Evolutionary conservation across 257 asterid genomes (phyloP), one percentile per base, ranked within the genome.

Genomic region (Nicotiana tomentosiformis): DNA sequence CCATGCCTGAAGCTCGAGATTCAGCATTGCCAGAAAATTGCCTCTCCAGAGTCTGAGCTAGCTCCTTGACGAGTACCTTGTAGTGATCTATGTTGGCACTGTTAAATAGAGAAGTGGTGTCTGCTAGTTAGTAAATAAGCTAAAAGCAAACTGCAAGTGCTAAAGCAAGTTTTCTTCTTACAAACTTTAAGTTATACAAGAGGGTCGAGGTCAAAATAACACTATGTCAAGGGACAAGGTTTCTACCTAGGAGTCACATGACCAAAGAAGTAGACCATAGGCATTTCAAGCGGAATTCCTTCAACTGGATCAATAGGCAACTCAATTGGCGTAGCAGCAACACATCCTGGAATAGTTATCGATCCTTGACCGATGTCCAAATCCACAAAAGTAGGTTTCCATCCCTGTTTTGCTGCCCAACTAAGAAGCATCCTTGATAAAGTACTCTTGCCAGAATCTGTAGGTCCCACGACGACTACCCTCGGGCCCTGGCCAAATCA

Each of bases 381-480:
- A 92, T 96, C 99, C 79, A 96, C 99, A 90, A 89, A 94, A 78
- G 99, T 96, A n/a, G 99, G 99, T 87, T 96, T 96, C 99, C 99
- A 94, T 17, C 99, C 99, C 89, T 89, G 97, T 89, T 96, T 96
- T 77, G 98, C 97, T 60, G 99, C 98, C 99, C 99, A 96, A 88
- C 99, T 96, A 87, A 96, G 97, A 86, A 96, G 98, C 99, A 96
- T 96, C 88, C 97, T 87, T 61, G 98, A 88, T 86, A 96, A 86
- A 55, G 99, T 94, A 88, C 99, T 94, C 90, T 96, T 96, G 82
- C 99, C 99, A 23, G 99, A 96, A 90, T 96, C 98, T 17, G 98
- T 89, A 58, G 99, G 99, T 77, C 99, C 99, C 65, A 96, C 98
- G 58, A 96, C 98, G 65, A 96, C 93, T 74, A 96, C 97, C 83